phyloP scores from a whole-genome alignment of 495 filamentous ascomycete species.

The Talaromyces thailandensis region DNA sequence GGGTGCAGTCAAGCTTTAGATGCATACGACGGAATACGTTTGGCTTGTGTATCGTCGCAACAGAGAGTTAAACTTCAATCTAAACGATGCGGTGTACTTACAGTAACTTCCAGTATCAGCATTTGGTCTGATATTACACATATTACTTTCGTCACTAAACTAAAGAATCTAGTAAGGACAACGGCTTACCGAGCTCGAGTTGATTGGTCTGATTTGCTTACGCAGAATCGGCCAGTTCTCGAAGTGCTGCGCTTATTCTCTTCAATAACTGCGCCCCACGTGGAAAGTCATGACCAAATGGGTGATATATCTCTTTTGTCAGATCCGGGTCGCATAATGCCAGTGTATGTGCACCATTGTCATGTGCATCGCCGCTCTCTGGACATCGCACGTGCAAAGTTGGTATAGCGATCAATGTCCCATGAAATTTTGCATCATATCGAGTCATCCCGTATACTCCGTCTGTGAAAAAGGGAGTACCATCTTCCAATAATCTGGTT shows the following conservation, averaged over 20 bases:
- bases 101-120: background rate
- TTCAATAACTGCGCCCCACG: background rate
- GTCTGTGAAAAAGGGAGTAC: background rate
- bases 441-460: slow-evolving; percentile 3
- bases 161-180: background rate
- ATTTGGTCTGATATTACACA: background rate
- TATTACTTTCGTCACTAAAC: background rate
- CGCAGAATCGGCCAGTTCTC: slow-evolving; percentile 1
- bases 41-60: background rate
- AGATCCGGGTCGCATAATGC: background rate
- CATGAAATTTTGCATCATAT: slow-evolving; percentile 1
- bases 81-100: background rate
- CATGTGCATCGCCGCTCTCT: background rate
- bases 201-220: background rate
- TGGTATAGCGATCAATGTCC: slow-evolving; percentile 3
- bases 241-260: background rate
- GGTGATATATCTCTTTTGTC: background rate
- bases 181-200: background rate
- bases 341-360: background rate
- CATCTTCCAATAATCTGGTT: background rate
- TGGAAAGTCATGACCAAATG: slow-evolving; percentile 4
- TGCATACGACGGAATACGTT: background rate
- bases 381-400: slow-evolving; percentile 4
- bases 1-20: background rate
- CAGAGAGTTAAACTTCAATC: background rate